These are phyloP conservation scores for Platismatia glauca DNA, from an alignment of 495 filamentous ascomycete genomes.

Conservation along the genomic window DNA sequence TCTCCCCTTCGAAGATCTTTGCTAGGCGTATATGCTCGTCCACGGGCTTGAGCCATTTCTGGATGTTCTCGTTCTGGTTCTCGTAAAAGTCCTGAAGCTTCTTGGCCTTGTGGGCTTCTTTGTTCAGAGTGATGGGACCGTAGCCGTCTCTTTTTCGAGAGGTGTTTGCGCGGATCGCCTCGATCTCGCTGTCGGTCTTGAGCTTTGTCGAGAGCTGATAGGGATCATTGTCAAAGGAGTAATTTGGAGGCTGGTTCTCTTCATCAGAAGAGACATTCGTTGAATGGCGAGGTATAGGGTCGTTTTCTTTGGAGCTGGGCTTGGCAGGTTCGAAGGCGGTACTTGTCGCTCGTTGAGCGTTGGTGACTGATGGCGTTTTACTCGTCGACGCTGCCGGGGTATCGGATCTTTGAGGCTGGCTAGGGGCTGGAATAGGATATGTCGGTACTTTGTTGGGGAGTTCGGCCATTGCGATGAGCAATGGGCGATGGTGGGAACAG, in stretches of 20 bases:
- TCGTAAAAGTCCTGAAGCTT: constrained; percentile 82
- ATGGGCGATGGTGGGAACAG: neutral
- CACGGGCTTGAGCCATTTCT: constrained; percentile 83
- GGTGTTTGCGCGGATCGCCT: constrained; percentile 71
- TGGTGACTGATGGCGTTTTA: constrained; percentile 14
- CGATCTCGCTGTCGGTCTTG: constrained; percentile 71
- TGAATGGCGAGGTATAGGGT: constrained; percentile 40
- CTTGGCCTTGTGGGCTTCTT: constrained; percentile 39
- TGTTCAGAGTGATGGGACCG: constrained; percentile 36
- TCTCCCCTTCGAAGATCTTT: constrained; percentile 67
- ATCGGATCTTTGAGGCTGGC: constrained; percentile 27
- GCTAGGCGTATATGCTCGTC: constrained; percentile 81
- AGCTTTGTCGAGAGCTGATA: constrained; percentile 69
- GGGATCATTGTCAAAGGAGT: constrained; percentile 63
- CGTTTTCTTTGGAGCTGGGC: constrained; percentile 32
- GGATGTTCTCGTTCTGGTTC: constrained; percentile 85
- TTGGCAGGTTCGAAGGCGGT: constrained; percentile 34
- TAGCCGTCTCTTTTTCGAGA: constrained; percentile 61
- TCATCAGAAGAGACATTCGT: constrained; percentile 38
- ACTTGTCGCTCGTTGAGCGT: constrained; percentile 34
- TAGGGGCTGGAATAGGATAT: constrained; percentile 34
- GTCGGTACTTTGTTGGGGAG: constrained; percentile 1
- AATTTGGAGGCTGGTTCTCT: constrained; percentile 51
- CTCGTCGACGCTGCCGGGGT: constrained; percentile 14
- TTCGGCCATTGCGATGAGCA: constrained; percentile 4